Percentiles rank a stretch among this genome's conserved stretches.
These are phyloP conservation scores for Glycine latifolia DNA, from an alignment of 306 rosid species.

Conservation along the genomic window DNA sequence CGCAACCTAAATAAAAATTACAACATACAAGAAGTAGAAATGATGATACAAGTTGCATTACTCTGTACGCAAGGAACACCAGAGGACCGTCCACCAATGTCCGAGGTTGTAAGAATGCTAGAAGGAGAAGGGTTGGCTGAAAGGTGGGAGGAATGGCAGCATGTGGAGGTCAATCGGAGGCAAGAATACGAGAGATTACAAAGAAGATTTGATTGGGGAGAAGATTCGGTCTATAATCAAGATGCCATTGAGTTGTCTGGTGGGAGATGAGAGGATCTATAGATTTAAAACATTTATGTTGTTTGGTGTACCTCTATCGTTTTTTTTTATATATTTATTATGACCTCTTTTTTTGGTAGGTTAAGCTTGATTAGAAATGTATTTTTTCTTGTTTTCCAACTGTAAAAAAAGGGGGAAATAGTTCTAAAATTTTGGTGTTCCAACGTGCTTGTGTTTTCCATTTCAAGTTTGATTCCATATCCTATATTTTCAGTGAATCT, in stretches of 20 bases:
- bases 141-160: constrained; percentile 99
- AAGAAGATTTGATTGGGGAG: constrained; percentile 98
- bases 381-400: constrained; percentile 27
- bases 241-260: constrained; percentile 96
- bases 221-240: constrained; percentile 87
- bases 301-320: too few relatives aligned
- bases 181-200: constrained; percentile 89
- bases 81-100: constrained; percentile 95
- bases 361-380: too few relatives aligned
- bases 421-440: constrained; percentile 29
- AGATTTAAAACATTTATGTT: too few relatives aligned
- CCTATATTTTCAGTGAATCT: too few relatives aligned
- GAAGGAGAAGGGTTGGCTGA: constrained; percentile 99
- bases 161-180: constrained; percentile 85
- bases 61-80: constrained; percentile 96
- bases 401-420: constrained; percentile 34
- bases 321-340: too few relatives aligned
- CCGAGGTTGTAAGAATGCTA: constrained; percentile 95
- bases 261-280: constrained; percentile 64
- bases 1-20: constrained; percentile 67
- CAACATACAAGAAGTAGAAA: constrained; percentile 83
- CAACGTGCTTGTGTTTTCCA: constrained; percentile 7
- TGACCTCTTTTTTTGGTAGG: too few relatives aligned
- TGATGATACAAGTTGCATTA: constrained; percentile 92
- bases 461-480: too few relatives aligned